Base-by-base conservation (phyloP, 2,329 filamentous ascomycete species). In the Coleophoma crateriformis region DNA sequence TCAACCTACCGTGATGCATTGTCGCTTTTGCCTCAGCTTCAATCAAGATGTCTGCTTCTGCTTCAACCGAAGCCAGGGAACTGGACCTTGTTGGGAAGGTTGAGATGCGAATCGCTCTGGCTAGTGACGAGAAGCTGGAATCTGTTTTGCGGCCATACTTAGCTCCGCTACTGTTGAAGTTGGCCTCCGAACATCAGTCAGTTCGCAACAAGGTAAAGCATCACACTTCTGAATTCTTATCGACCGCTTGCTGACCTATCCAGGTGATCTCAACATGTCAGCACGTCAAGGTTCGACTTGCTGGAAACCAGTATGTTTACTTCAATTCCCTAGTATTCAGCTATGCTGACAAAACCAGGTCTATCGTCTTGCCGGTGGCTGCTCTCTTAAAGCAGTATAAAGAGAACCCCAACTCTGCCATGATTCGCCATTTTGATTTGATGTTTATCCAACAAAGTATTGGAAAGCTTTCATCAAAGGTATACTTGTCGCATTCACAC, bases 331-430 rank as follows among this genome's bases (percentile, higher is more conserved):
- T 17, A 38, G n/a, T 15, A 14, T 35, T 48, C 19, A 45, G 14
- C 10, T 12, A 20, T 13, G n/a, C 44, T 53, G 40, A 57, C 35
- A 42, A 46, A 53, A 48, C 15, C 17, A 54, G 54, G 78, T 78
- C 45, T 34, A 66, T 96, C 55, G 77, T 91, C 48, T 74, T 99
- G 6, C 94, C 94, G 0, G 90, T 97, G 12, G 79, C 82, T n/a
- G 82, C 84, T 14, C 76, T 99, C 15, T 68, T 97, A 48, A 85
- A 90, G 58, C 94, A 97, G 66, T 96, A 95, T 75, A 95, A 95
- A 67, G 81, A 88, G 19, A 82, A 67, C 45, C 58, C 81, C 35
- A 75, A 82, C 37, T 85, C 84, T 12, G 74, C 84, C 1, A 75
- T 96, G 35, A 82, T 99, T 56, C 85, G 89, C 55, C 88, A 95